A percentile compares a stretch with the other conserved stretches of the same genome.
Conservation (phyloP, 2,329 filamentous ascomycete genomes). For the Penicillium palitans region DNA sequence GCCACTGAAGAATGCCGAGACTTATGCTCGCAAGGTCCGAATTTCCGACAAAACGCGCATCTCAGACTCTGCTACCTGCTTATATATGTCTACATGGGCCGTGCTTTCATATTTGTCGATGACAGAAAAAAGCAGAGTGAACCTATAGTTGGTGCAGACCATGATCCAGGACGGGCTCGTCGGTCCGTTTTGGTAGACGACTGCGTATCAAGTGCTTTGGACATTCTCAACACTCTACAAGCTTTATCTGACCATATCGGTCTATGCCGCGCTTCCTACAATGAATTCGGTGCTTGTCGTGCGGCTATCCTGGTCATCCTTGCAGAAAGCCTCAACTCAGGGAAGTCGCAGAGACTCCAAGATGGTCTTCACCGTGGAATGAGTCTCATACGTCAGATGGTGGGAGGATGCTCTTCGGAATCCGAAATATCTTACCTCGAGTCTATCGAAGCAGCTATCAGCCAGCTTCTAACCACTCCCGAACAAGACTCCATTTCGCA, state of each 20-base stretch:
- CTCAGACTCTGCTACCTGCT: conserved; percentile 54
- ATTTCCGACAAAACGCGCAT: conserved; percentile 53
- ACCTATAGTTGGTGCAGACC: background rate
- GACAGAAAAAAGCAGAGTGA: conserved; percentile 25
- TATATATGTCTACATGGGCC: conserved; percentile 54
- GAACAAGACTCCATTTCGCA: conserved; percentile 21
- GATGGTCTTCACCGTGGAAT: conserved; percentile 51
- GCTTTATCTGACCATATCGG: conserved; percentile 51
- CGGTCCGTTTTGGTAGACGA: conserved; percentile 48
- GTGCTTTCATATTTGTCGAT: conserved; percentile 52
- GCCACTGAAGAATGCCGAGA: conserved; percentile 39
- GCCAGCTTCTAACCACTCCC: conserved; percentile 45
- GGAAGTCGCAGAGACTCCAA: conserved; percentile 41
- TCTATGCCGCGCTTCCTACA: conserved; percentile 56
- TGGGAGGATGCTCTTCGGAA: conserved; percentile 52
- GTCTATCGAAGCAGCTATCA: conserved; percentile 50
- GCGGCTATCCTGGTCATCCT: conserved; percentile 54
- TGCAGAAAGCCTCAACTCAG: conserved; percentile 37
- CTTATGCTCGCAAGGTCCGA: conserved; percentile 38
- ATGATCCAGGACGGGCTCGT: conserved; percentile 26
- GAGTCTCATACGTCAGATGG: conserved; percentile 53
- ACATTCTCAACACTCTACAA: conserved; percentile 52
- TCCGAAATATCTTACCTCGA: conserved; percentile 55
- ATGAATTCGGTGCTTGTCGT: conserved; percentile 56
- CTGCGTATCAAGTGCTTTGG: conserved; percentile 54